Evolutionary conservation across 2,329 filamentous ascomycete species (phyloP).

Genomic region (Colletotrichum melonis): DNA sequence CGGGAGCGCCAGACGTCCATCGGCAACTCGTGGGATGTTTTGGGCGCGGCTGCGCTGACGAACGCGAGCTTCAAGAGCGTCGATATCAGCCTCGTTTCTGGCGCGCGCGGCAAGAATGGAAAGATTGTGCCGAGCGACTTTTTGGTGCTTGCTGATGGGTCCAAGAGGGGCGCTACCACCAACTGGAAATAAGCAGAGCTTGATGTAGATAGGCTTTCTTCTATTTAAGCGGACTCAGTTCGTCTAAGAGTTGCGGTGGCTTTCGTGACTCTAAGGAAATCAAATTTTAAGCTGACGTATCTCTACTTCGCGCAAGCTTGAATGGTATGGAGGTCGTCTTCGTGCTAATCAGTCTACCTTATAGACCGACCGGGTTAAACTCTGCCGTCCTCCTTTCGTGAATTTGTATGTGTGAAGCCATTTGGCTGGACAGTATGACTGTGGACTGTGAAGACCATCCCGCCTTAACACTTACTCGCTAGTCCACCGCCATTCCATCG

Average conservation of each 20-base stretch:
- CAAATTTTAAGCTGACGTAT: neutral
- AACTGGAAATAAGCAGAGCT: constrained; percentile 17
- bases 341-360: no score
- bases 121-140: constrained; percentile 33
- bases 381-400: no score
- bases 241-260: neutral
- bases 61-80: constrained; percentile 30
- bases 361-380: no score
- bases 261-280: neutral
- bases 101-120: constrained; percentile 25
- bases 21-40: constrained; percentile 28
- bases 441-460: no score
- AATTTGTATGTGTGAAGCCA: no score
- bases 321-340: neutral
- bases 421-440: no score
- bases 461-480: no score
- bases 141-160: constrained; percentile 22
- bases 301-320: neutral
- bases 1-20: constrained; percentile 15
- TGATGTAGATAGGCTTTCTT: neutral
- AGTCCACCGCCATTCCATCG: no score
- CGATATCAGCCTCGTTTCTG: constrained; percentile 19
- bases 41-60: neutral
- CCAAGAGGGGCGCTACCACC: constrained; percentile 28
- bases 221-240: neutral